A percentile compares a stretch with the other conserved stretches of the same genome.
Evolutionary conservation across 768 basidiomycete genomes (phyloP).

Genomic region (Rhodotorula taiwanensis): DNA sequence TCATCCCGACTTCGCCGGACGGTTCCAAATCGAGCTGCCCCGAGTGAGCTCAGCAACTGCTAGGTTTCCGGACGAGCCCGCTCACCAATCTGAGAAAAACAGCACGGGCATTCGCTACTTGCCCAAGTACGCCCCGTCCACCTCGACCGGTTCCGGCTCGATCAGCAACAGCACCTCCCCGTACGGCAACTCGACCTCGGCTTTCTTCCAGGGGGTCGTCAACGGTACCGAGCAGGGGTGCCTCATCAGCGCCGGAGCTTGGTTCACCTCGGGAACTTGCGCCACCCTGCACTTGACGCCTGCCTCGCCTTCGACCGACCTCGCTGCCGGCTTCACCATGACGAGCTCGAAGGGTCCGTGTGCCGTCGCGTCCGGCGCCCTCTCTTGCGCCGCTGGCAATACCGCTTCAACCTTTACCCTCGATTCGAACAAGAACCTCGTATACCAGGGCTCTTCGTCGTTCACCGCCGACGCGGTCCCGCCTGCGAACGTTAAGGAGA

Average conservation of each 20-base stretch:
- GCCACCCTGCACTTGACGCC: slow-evolving; percentile 10
- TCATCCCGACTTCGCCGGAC: slow-evolving; percentile 7
- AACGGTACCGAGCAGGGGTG: slow-evolving; percentile 49
- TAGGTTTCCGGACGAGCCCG: no score
- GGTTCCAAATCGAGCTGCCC: slow-evolving; percentile 28
- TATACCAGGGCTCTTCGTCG: no score
- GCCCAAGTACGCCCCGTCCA: not conserved
- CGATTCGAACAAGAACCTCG: not conserved
- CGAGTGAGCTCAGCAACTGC: slow-evolving; percentile 52
- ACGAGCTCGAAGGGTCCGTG: slow-evolving; percentile 58
- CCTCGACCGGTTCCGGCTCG: not conserved
- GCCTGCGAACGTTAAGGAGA: no score
- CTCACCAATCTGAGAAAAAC: no score
- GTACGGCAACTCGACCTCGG: slow-evolving; percentile 28
- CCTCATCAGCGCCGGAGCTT: slow-evolving; percentile 55
- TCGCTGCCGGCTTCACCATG: slow-evolving; percentile 52
- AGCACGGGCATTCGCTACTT: not conserved
- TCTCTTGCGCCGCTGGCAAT: slow-evolving; percentile 55
- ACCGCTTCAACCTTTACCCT: slow-evolving; percentile 44
- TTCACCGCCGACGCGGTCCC: slow-evolving; percentile 51
- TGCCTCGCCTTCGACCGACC: not conserved
- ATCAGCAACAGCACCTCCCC: slow-evolving; percentile 34
- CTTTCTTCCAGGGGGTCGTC: slow-evolving; percentile 17
- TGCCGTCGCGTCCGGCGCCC: slow-evolving; percentile 49
- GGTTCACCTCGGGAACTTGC: slow-evolving; percentile 48